Conservation (phyloP, 1,139 yeast genomes). For the Nakaseomyces delphensis region DNA sequence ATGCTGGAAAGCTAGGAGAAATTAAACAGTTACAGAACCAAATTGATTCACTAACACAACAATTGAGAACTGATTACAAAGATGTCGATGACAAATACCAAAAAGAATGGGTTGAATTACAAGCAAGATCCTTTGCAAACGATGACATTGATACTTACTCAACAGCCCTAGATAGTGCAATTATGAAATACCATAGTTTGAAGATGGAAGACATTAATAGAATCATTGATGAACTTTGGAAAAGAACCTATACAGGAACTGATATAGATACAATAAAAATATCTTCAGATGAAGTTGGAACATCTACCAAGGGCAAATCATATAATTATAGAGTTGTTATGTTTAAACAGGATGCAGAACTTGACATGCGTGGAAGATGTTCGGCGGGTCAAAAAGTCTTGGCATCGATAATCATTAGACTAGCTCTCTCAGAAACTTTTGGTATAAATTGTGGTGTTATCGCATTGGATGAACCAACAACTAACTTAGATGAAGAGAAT, state of each 20-base stretch:
- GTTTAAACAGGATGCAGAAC: conserved; percentile 83
- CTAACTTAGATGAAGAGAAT: conserved; percentile 85
- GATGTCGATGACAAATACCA: conserved; percentile 57
- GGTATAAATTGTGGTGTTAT: conserved; percentile 93
- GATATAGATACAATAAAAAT: conserved; percentile 90
- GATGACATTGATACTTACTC: conserved; percentile 78
- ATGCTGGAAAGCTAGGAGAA: conserved; percentile 79
- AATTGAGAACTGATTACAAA: conserved; percentile 61
- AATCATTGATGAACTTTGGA: conserved; percentile 86
- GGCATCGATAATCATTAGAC: conserved; percentile 82
- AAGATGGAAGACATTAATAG: conserved; percentile 92
- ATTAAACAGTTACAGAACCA: conserved; percentile 76
- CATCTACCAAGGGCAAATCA: conserved; percentile 51
- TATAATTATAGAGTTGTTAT: conserved; percentile 92
- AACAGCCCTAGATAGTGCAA: conserved; percentile 83
- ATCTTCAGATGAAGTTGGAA: conserved; percentile 61
- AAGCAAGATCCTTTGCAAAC: conserved; percentile 69
- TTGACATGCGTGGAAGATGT: conserved; percentile 97
- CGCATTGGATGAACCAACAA: conserved; percentile 96
- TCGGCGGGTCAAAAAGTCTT: conserved; percentile 97
- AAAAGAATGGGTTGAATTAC: conserved; percentile 66
- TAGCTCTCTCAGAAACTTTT: conserved; percentile 92
- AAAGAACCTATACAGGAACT: conserved; percentile 85
- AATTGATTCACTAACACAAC: conserved; percentile 44
- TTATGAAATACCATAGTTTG: conserved; percentile 83